These are phyloP conservation scores for Lactarius tabidus DNA, from an alignment of 768 basidiomycete species.

Conservation along the genomic window DNA sequence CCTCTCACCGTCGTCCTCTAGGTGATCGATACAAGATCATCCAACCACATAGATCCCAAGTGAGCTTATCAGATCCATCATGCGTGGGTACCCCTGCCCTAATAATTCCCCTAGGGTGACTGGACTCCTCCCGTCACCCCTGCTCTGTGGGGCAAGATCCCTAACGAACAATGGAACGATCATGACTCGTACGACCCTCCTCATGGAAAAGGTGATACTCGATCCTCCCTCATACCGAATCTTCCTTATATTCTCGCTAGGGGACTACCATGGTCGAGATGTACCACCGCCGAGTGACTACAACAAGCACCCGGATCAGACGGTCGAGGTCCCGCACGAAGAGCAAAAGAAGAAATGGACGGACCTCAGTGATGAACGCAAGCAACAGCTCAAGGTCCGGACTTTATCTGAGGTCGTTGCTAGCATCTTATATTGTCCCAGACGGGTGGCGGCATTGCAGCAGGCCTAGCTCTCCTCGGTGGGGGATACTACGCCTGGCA, in stretches of 20 bases:
- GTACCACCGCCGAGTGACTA: slow-evolving; percentile 26
- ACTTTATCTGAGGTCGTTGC: not conserved
- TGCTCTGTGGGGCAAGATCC: slow-evolving; percentile 61
- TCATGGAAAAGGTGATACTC: slow-evolving; percentile 24
- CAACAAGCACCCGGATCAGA: slow-evolving; percentile 30
- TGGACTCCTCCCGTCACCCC: slow-evolving; percentile 64
- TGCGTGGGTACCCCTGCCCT: not conserved
- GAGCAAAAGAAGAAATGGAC: slow-evolving; percentile 55
- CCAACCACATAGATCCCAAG: slow-evolving; percentile 69
- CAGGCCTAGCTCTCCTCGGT: slow-evolving; percentile 49
- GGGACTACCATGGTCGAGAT: slow-evolving; percentile 12
- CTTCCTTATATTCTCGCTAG: not conserved
- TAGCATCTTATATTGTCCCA: slow-evolving; percentile 28
- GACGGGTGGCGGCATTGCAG: slow-evolving; percentile 63
- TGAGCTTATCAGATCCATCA: slow-evolving; percentile 25
- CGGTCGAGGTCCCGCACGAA: slow-evolving; percentile 37
- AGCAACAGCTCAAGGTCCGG: slow-evolving; percentile 54
- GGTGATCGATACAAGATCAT: slow-evolving; percentile 64
- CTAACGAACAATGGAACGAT: slow-evolving; percentile 29
- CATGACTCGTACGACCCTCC: slow-evolving; percentile 16
- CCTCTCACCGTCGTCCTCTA: slow-evolving; percentile 26
- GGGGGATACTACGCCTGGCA: slow-evolving; percentile 52
- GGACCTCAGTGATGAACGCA: slow-evolving; percentile 49
- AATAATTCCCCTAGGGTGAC: slow-evolving; percentile 42
- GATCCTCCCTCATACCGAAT: not conserved